Conservation (phyloP, 345 rosid species). For the Salix purpurea region DNA sequence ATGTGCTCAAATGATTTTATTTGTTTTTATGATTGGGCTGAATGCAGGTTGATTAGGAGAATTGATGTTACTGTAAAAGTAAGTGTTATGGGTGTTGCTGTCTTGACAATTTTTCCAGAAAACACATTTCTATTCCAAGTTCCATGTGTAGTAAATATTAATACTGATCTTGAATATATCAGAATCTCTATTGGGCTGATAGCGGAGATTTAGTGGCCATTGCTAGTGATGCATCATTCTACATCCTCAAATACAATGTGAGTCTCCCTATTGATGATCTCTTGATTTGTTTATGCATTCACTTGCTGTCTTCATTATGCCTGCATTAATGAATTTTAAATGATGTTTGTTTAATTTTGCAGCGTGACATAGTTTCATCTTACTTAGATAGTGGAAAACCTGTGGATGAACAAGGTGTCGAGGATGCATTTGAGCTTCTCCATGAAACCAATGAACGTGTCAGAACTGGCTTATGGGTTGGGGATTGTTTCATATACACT, state of each 20-base stretch:
- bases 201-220: conserved; percentile 96
- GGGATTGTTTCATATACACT: conserved; percentile 98
- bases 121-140: not conserved
- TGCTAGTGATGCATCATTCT: conserved; percentile 94
- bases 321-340: conserved; percentile 1
- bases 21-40: conserved; percentile 99
- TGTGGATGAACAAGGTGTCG: conserved; percentile 96
- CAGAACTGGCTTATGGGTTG: conserved; percentile 98
- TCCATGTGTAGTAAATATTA: not conserved
- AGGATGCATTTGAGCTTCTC: conserved; percentile 98
- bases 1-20: conserved; percentile 98
- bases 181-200: conserved; percentile 99
- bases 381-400: conserved; percentile 84
- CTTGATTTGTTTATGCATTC: not conserved
- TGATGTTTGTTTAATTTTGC: conserved; percentile 31
- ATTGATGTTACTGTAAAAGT: conserved; percentile 98
- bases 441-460: conserved; percentile 98
- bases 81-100: conserved; percentile 22
- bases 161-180: conserved; percentile 25
- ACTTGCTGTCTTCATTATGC: not conserved
- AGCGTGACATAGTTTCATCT: conserved; percentile 86
- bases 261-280: conserved; percentile 25
- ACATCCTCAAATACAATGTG: conserved; percentile 90
- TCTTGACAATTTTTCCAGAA: no score
- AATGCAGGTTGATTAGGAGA: conserved; percentile 92